Conservation (phyloP, 805 yeast species). For the Candida coleopterorum region DNA sequence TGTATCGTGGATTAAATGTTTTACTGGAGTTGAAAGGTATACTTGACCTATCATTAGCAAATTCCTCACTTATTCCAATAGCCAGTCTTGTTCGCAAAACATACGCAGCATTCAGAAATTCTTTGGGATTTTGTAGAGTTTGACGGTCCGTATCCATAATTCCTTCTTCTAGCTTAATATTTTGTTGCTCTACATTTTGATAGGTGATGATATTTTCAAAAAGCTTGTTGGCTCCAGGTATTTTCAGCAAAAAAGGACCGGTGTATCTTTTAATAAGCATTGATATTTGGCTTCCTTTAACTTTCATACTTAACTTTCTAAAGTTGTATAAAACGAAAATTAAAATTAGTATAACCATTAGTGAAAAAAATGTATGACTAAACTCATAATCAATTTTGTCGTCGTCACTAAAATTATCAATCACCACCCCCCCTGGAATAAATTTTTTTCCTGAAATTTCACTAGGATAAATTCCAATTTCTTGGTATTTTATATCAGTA, state of each 20-base stretch:
- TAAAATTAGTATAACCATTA: slow-evolving; percentile 15
- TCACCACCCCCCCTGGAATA: slow-evolving; percentile 25
- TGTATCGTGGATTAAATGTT: slow-evolving; percentile 3
- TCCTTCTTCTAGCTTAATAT: slow-evolving; percentile 8
- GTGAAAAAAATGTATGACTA: slow-evolving; percentile 10
- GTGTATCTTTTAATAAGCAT: slow-evolving; percentile 10
- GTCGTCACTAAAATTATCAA: slow-evolving; percentile 10
- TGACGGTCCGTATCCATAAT: background rate
- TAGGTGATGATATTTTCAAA: background rate
- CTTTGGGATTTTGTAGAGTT: background rate
- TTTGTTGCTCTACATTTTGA: slow-evolving; percentile 6
- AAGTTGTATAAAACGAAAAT: slow-evolving; percentile 14
- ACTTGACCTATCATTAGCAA: background rate
- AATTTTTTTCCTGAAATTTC: slow-evolving; percentile 27
- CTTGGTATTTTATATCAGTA: slow-evolving; percentile 8
- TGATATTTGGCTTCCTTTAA: slow-evolving; percentile 13
- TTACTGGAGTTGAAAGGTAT: background rate
- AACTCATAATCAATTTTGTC: slow-evolving; percentile 4
- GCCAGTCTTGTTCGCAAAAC: slow-evolving; percentile 36
- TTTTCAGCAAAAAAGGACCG: slow-evolving; percentile 12
- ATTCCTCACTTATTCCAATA: slow-evolving; percentile 9
- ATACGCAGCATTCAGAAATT: slow-evolving; percentile 10
- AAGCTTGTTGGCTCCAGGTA: slow-evolving; percentile 17
- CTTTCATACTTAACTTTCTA: slow-evolving; percentile 9
- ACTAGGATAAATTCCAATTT: slow-evolving; percentile 41